Evolutionary conservation across 768 basidiomycete species (phyloP), one percentile per base, ranked within the genome.

Genomic region (Boletus fagicola): DNA sequence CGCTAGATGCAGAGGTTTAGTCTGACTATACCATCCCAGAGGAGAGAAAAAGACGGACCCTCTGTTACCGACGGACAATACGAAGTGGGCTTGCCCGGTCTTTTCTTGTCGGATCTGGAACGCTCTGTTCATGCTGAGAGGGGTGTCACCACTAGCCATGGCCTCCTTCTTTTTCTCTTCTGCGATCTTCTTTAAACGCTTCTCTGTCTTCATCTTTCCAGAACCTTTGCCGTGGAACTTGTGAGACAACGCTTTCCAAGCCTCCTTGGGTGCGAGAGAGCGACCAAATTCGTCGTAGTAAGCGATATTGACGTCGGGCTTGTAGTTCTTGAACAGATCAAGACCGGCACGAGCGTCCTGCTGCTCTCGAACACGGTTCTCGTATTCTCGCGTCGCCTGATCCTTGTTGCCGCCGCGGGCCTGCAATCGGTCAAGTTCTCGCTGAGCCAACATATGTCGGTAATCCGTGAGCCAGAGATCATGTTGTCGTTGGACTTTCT

Each of bases 141-240:
- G 94, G 2, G 96, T 98, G 75, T 99, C 97, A 1, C 93, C 92
- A 64, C 93, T 93, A 18, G 82, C 85, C 94, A 98, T 98, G 11
- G 94, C 90, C 57, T 85, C 84, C 69, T 93, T 83, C 79, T 97
- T 98, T 72, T 89, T 85, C 78, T 99, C 97, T 66, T 98, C 95
- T n/a, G 87, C 91, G 62, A 98, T 98, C 78, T 90, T 94, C 83
- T 95, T 94, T 62, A 98, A 68, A 59, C 93, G 82, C 73, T 98
- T 98, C 79, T 98, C 96, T 24, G 89, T 94, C 82, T 98, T 98
- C 84, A 90, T 92, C 77, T 88, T 91, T 12, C 97, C 97, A 1
- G 91, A 92, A 2, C 93, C 93, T 74, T 98, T 98, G 36, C 97
- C 97, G 64, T 99, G 97, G 84, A 99, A 98, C 69, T 92, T 91